Base-by-base conservation (phyloP, 1,284 basidiomycete species). In the Dichomitus squalens region DNA sequence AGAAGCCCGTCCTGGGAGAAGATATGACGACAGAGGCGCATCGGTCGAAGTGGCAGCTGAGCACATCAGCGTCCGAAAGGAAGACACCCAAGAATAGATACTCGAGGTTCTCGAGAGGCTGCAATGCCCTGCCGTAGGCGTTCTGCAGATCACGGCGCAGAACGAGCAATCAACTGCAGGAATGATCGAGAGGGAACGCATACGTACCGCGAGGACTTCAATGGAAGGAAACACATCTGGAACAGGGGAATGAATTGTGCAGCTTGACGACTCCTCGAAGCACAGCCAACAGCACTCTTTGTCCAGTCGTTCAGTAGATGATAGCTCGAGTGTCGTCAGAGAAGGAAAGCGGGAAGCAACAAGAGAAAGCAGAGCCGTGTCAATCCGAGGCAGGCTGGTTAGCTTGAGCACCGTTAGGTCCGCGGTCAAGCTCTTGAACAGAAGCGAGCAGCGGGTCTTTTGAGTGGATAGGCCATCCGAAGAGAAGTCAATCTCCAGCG, bases 191-290 rank as follows among this genome's bases (percentile, higher is more conserved):
- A 25, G 16, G 2, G 39, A 4, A 12, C 2, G 3, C 6, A 18
- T n/a, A 20, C 84, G 69, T 70, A 89, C 87, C 54, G 80, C 78
- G 53, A 89, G 71, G 16, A 72, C 69, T 47, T 72, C 64, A 7
- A 72, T 74, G 23, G 75, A 72, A 9, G 68, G 52, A 60, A 77
- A 84, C 23, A 76, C 66, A 21, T 82, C 78, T 11, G 84, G 83
- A 53, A 88, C 75, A 0, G 86, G 86, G 2, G 86, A 88, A 68
- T 89, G 86, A 3, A 78, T 61, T n/a, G 77, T 76, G 58, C 76
- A 74, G 9, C 73, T 77, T 27, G 83, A 73, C 40, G 82, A 84
- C 48, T 87, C 85, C 68, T 84, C 83, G 56, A 83, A 83, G 67
- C 87, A 89, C 49, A 66, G 64, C 78, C 81, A 83, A 68, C 87